Base-by-base conservation (phyloP, 1,284 basidiomycete genomes). In the Sphagnurus paluster region DNA sequence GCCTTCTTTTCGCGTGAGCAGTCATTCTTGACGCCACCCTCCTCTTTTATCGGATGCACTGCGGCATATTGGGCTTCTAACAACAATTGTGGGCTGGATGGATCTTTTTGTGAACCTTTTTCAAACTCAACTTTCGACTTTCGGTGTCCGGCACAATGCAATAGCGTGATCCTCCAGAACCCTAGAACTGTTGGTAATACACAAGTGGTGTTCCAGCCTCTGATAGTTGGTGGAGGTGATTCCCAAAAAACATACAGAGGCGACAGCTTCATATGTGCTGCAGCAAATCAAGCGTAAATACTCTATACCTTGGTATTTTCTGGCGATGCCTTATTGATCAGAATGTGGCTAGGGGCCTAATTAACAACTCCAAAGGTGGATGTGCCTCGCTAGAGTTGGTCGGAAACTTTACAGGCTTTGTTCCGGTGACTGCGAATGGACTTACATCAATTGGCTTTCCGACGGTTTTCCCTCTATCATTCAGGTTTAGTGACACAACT, bases 161-260 rank as follows among this genome's bases (percentile, higher is more conserved):
- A 73, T 24, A 70, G 67, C 14, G 80, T 85, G 35, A 79, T 86
- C 28, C 70, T 95, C 29, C 79, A 85, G 55, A 93, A 93, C 56
- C 82, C 84, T 8, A 74, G 90, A 36, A 79, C 88, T 0, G 75
- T 95, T n/a, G 91, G 92, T 21, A 63, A 79, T 47, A 66, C 80
- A 44, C 70, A 83, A 50, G 72, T 84, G 29, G 79, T 79, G 30
- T 89, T 82, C 55, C 74, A 80, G 16, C 87, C 91, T 5, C 72
- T 94, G 17, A 76, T 95, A 39, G 87, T 95, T 1, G 93, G 93
- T 7, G 92, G 92, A 11, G 89, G 88, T 3, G 86, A 90, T 62
- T 55, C 50, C 3, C 71, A 82, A 39, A 58, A 63, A 21, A 90
- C 89, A 2, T 94, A 93, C 58, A 75, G 93, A 56, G 90, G 82